Evolutionary conservation across 108 stramenopile genomes (phyloP), one percentile per base, ranked within the genome.

Genomic region (Phaeodactylum tricornutum): DNA sequence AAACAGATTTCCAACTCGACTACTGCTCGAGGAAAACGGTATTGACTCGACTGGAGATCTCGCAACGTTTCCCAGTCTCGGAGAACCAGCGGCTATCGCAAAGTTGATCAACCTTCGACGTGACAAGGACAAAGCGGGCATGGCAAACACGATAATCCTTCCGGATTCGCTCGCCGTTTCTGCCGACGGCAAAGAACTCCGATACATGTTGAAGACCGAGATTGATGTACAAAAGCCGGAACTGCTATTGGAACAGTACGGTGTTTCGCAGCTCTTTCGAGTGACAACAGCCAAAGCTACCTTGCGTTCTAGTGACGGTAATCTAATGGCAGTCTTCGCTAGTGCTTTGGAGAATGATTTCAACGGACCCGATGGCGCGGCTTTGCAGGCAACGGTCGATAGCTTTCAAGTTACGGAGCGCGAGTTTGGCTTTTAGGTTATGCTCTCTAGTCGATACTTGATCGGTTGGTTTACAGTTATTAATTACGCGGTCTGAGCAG

Each of bases 211-310:
- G 22, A 61, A 50, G 40, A 77, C 81, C 9, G 66, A 85, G 53
- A 90, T 90, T 42, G 81, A 83, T 29, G 88, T 90, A 0, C 77
- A 90, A 61, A 81, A 85, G 52, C 88, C 88, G 29, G 88, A 90
- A 57, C 50, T 83, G 45, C 46, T 90, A 1, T 57, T 85, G 75
- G 83, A 90, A 66, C 66, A 75, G 38, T 60, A 57, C 36, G 88
- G 88, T 15, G 62, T 84, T 0, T 66, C 63, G 23, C 71, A 73
- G 49, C 64, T 90, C 27, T 77, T 69, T 39, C 66, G 88, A 6
- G 60, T 74, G 19, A 90, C 88, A n/a, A 15, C 71, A 15, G 78
- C 81, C 4, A 90, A 85, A 54, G 79, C 81, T 5, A 62, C 77
- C 2, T 61, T 90, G 61, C 36, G 55, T 7, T 68, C 75, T 9